phyloP scores from a whole-genome alignment of 163 green algal species.

The Scenedesmus sp. region DNA sequence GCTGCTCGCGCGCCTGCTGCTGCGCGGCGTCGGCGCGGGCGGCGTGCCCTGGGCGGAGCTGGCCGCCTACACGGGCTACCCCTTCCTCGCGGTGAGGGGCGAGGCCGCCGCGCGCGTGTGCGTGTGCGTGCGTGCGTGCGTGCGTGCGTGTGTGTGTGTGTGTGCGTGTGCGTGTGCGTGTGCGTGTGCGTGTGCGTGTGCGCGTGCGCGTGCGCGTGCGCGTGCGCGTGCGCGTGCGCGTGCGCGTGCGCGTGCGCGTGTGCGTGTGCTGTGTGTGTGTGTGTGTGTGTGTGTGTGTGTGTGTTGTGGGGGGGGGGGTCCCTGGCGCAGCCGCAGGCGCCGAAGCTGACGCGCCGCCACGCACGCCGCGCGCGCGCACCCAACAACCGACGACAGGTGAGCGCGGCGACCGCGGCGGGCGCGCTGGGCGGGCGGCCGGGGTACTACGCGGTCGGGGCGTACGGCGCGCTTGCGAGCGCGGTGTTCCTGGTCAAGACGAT shows the following conservation, averaged over 20 bases:
- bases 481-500: constrained; percentile 97
- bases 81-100: constrained; percentile 78
- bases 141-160: not conserved
- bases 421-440: constrained; percentile 43
- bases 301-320: too few species aligned
- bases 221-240: not conserved
- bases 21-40: constrained; percentile 74
- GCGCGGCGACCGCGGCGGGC: too few species aligned
- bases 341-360: too few species aligned
- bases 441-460: constrained; percentile 79
- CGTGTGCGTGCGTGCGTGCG: not conserved
- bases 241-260: not conserved
- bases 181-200: not conserved
- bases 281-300: too few species aligned
- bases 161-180: not conserved
- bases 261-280: too few species aligned
- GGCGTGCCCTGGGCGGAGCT: constrained; percentile 85
- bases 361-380: too few species aligned
- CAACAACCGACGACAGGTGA: too few species aligned
- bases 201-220: not conserved
- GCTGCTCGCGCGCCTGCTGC: constrained; percentile 74
- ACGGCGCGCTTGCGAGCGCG: constrained; percentile 79
- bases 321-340: too few species aligned
- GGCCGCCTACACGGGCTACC: constrained; percentile 88
- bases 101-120: constrained; percentile 28